phyloP scores from a whole-genome alignment of 2,329 filamentous ascomycete genomes.

The Lasiodiplodia sp. region DNA sequence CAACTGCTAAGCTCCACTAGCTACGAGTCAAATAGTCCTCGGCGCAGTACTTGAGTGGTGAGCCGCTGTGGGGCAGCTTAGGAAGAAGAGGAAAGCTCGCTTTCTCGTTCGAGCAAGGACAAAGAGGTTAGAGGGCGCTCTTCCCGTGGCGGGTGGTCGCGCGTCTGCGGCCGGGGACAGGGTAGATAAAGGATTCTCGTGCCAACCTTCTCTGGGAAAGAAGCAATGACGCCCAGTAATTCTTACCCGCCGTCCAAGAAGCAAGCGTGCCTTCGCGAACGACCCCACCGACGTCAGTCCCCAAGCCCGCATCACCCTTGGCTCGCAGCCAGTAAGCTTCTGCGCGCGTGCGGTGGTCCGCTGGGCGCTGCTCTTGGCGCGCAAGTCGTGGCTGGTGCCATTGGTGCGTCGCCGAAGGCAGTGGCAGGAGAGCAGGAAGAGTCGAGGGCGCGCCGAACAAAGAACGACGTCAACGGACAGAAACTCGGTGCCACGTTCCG shows the following conservation, averaged over 20 bases:
- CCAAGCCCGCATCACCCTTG: not conserved
- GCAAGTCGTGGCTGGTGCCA: not conserved
- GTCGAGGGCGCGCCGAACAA: slow-evolving; percentile 5
- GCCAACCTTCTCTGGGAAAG: slow-evolving; percentile 4
- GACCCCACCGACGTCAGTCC: slow-evolving; percentile 7
- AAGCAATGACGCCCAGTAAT: slow-evolving; percentile 6
- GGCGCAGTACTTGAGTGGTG: slow-evolving; percentile 1
- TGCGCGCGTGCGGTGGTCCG: not conserved
- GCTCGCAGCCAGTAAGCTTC: slow-evolving; percentile 22
- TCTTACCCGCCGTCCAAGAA: slow-evolving; percentile 1
- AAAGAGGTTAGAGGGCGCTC: slow-evolving; percentile 8
- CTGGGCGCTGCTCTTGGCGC: slow-evolving; percentile 13
- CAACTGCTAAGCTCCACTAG: slow-evolving; percentile 13
- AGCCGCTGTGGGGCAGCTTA: slow-evolving; percentile 2
- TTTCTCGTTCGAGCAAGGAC: slow-evolving; percentile 18
- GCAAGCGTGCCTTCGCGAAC: not conserved
- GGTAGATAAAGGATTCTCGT: slow-evolving; percentile 19
- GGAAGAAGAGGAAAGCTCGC: slow-evolving; percentile 13
- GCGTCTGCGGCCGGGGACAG: not conserved
- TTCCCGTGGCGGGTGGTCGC: slow-evolving; percentile 8
- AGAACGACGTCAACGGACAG: slow-evolving; percentile 24
- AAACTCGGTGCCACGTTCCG: not conserved
- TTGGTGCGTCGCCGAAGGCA: not conserved
- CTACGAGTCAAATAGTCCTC: slow-evolving; percentile 8
- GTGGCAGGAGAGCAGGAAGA: not conserved